A percentile compares a stretch with the other conserved stretches of the same genome.
Conservation (phyloP, 2,329 filamentous ascomycete species). For the Epichloe sp. region DNA sequence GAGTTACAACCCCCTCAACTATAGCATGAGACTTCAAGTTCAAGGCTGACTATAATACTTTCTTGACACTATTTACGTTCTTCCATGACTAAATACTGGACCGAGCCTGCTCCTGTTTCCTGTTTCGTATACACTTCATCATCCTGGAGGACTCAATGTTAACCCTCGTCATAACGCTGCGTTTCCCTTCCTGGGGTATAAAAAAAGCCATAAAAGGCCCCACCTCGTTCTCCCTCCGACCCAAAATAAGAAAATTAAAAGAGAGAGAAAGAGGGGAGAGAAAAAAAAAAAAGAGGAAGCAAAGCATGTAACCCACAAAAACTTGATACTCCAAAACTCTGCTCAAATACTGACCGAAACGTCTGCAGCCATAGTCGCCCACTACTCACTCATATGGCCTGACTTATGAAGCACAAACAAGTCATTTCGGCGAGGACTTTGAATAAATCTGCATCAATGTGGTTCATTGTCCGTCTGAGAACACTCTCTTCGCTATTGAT, state of each 20-base stretch:
- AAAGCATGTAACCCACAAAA: no score
- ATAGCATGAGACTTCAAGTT: no score
- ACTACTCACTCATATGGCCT: background rate
- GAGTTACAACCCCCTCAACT: no score
- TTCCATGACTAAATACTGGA: background rate
- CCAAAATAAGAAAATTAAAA: no score
- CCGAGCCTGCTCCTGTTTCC: background rate
- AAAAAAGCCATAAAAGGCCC: no score
- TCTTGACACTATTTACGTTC: background rate
- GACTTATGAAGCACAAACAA: background rate
- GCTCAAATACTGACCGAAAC: background rate
- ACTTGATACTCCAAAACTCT: no score
- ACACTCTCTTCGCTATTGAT: constrained; percentile 13
- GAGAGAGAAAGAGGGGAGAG: no score
- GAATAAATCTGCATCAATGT: background rate
- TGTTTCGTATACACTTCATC: background rate
- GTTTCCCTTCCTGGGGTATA: background rate
- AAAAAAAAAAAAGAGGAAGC: no score
- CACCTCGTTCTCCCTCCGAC: background rate
- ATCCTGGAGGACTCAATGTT: no score
- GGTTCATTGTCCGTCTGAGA: background rate
- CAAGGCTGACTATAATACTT: no score
- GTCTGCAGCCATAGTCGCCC: background rate
- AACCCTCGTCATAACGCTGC: background rate
- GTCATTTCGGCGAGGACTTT: background rate